Conservation (phyloP, 495 filamentous ascomycete genomes). For the Xylaria sp. region DNA sequence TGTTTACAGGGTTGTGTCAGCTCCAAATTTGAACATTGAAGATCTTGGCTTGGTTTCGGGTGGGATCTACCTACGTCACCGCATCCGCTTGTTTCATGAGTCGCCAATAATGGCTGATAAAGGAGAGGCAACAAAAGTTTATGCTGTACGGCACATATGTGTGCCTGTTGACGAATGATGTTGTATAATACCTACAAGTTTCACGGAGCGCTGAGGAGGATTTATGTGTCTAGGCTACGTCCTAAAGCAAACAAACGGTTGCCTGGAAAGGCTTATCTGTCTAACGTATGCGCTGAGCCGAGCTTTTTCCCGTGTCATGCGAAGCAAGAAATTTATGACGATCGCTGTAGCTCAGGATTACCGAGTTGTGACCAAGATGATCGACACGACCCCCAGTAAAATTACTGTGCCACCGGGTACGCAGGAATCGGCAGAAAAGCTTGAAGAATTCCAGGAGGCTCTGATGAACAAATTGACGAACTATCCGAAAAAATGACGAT, state of each 20-base stretch:
- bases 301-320: neutral
- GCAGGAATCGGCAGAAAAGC: neutral
- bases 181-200: neutral
- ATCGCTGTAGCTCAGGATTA: constrained; percentile 2
- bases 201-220: neutral
- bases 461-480: neutral
- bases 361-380: neutral
- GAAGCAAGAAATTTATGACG: neutral
- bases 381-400: neutral
- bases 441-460: neutral
- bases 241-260: neutral
- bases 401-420: neutral
- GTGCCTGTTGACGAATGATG: neutral
- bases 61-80: constrained; percentile 20
- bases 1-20: neutral
- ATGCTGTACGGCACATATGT: neutral
- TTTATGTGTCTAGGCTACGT: neutral
- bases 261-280: neutral
- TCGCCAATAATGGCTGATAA: neutral
- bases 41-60: constrained; percentile 11
- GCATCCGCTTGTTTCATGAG: neutral
- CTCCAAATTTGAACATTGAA: constrained; percentile 10
- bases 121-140: neutral
- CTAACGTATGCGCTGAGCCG: neutral
- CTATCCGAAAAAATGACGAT: neutral